Evolutionary conservation across 306 rosid genomes (phyloP).

Genomic region (Lathyrus aphaca): DNA sequence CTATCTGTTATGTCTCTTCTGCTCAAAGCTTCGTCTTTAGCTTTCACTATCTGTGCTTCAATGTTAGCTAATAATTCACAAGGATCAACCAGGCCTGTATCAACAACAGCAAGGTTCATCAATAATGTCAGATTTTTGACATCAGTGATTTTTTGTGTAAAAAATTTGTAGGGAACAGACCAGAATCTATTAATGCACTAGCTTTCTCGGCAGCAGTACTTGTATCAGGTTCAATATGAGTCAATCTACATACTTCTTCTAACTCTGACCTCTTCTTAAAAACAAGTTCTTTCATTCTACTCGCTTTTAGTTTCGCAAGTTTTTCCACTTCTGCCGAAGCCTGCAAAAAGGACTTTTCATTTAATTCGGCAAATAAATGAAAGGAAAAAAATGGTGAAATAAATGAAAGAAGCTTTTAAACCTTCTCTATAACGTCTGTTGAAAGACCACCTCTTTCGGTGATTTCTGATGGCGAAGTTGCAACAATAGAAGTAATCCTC

Average conservation of each 20-base stretch:
- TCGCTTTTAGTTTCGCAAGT: slow-evolving; percentile 81
- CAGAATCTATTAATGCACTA: slow-evolving; percentile 90
- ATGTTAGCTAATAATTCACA: slow-evolving; percentile 86
- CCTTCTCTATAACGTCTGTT: slow-evolving; percentile 75
- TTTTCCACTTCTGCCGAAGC: slow-evolving; percentile 89
- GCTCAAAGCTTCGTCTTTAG: slow-evolving; percentile 79
- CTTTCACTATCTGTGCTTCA: slow-evolving; percentile 77
- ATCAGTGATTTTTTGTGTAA: neutral
- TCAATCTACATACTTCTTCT: slow-evolving; percentile 82
- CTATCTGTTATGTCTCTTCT: slow-evolving; percentile 87
- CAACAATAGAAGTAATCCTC: slow-evolving; percentile 58
- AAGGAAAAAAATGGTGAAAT: slow-evolving; percentile 4
- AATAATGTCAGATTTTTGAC: neutral
- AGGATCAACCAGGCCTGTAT: slow-evolving; percentile 83
- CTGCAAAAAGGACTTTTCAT: slow-evolving; percentile 47
- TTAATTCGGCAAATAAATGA: neutral
- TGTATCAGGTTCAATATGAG: slow-evolving; percentile 85
- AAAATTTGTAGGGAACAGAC: slow-evolving; percentile 45
- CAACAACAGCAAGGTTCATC: slow-evolving; percentile 18
- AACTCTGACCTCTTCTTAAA: slow-evolving; percentile 83
- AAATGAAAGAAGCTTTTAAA: slow-evolving; percentile 37
- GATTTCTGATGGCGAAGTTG: slow-evolving; percentile 65
- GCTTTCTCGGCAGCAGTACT: slow-evolving; percentile 90
- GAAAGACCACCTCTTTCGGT: slow-evolving; percentile 77
- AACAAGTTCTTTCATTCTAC: slow-evolving; percentile 97